Base-by-base conservation (phyloP, 1,139 yeast genomes). In the Hyphopichia fennica region DNA sequence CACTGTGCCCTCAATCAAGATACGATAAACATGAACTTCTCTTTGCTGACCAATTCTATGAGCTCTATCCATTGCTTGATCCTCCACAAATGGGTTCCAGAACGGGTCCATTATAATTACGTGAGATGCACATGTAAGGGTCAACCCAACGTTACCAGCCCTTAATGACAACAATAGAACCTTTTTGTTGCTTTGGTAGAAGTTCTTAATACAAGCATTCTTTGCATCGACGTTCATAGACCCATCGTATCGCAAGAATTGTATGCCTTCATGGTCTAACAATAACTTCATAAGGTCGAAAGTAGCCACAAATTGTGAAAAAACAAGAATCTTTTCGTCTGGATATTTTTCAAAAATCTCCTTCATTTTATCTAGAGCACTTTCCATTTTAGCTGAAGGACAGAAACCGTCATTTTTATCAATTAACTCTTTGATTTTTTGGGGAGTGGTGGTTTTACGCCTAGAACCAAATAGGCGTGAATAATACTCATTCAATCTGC, bases 31-130 rank as follows among this genome's bases (percentile, higher is more conserved):
- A 49, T 63, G 69, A 13, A 91, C 98, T 35, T 82, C 83, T 43
- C 80, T 72, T 28, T 78, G 77, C 64, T 91, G 99, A 6, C 97
- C 96, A 51, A 91, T 87, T 62, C 99, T 79, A 65, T 93, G 93
- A 6, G 95, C 95, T 51, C 99, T 79, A 61, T 89, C 97, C 78
- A 87, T 89, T 0, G 98, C 98, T 65, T 91, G 98, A 38, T 87
- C 96, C 63, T 91, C 98, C 3, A 91, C 96, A 62, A 77, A 91
- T 1, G 97, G 98, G 57, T 91, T 91, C 98, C 98, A 91, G 59
- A 89, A 91, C 14, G 97, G 97, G 60, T 91, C 98, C 72, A 88
- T 77, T 11, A 91, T 77, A 40, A 91, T 80, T 10, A 91, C 95
- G 60, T 89, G 96, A 34, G 89, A 86, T 0, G 98, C 98, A 66